Percentiles rank a stretch among this genome's conserved stretches.
Evolutionary conservation across 176 grass and related monocot genomes (phyloP).

Genomic region (Bothriochloa decipiens): DNA sequence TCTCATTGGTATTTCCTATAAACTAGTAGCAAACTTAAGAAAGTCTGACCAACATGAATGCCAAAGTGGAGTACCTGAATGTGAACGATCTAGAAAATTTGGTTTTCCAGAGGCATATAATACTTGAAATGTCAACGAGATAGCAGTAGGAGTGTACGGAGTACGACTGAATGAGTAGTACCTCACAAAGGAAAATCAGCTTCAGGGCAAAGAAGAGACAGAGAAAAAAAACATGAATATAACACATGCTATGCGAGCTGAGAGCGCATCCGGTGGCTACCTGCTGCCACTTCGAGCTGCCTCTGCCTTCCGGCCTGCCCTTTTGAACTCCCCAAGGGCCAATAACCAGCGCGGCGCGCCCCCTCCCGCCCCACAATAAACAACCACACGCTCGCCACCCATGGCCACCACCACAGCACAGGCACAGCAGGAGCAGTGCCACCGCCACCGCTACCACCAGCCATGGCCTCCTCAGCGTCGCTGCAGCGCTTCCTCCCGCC

Average conservation of each 20-base stretch:
- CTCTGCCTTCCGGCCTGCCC: slow-evolving; percentile 59
- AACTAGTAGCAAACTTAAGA: too few relatives aligned
- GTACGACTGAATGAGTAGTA: neutral
- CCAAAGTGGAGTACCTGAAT: too few relatives aligned
- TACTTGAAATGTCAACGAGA: too few relatives aligned
- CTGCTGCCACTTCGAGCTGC: slow-evolving; percentile 26
- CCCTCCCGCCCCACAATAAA: slow-evolving; percentile 51
- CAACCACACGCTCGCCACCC: slow-evolving; percentile 50
- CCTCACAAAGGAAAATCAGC: neutral
- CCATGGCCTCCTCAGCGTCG: slow-evolving; percentile 78
- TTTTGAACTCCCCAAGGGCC: slow-evolving; percentile 56
- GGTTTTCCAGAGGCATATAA: too few relatives aligned
- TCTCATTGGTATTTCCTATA: too few relatives aligned
- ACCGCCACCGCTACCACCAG: neutral
- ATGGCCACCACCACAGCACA: slow-evolving; percentile 43
- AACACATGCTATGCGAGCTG: neutral
- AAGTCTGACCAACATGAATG: too few relatives aligned
- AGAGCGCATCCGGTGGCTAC: neutral
- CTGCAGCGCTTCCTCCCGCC: slow-evolving; percentile 65
- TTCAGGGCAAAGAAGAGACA: neutral
- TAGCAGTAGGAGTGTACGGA: too few relatives aligned
- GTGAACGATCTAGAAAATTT: too few relatives aligned
- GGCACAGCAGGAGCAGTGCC: slow-evolving; percentile 10
- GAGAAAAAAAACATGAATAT: neutral
- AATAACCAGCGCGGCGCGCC: slow-evolving; percentile 18